Evolutionary conservation across 2,329 filamentous ascomycete genomes (phyloP).

Genomic region (Botrytis medusae): DNA sequence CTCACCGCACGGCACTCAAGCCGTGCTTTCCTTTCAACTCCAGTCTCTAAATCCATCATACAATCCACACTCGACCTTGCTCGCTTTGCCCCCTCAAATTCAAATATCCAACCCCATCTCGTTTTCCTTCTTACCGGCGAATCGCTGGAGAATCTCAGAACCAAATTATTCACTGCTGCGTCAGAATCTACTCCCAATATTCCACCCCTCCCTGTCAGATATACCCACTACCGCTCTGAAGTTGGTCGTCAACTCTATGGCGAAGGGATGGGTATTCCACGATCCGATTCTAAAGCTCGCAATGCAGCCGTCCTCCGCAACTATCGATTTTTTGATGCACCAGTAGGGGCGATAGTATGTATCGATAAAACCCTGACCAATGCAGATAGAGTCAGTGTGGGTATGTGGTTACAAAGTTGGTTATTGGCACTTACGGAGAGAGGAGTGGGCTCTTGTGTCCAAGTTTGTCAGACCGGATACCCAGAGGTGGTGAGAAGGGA

Average conservation of each 20-base stretch:
- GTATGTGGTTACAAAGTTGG: slow-evolving; percentile 18
- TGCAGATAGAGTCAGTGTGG: slow-evolving; percentile 13
- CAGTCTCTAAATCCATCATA: slow-evolving; percentile 13
- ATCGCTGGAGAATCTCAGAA: slow-evolving; percentile 1
- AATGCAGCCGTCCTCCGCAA: slow-evolving; percentile 14
- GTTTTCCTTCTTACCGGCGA: background rate
- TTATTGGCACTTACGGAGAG: slow-evolving; percentile 16
- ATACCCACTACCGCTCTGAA: slow-evolving; percentile 13
- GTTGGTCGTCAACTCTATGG: slow-evolving; percentile 14
- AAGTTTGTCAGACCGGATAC: slow-evolving; percentile 13
- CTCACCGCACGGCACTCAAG: slow-evolving; percentile 13
- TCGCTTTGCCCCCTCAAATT: slow-evolving; percentile 19
- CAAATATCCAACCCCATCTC: slow-evolving; percentile 18
- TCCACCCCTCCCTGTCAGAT: background rate
- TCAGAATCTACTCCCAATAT: slow-evolving; percentile 10
- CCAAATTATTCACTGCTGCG: background rate
- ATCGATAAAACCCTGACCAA: slow-evolving; percentile 3
- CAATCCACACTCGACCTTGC: slow-evolving; percentile 18
- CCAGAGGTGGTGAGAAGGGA: slow-evolving; percentile 4
- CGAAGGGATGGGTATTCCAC: slow-evolving; percentile 1
- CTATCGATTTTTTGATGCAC: slow-evolving; percentile 9
- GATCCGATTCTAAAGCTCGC: background rate
- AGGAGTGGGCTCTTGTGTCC: slow-evolving; percentile 8
- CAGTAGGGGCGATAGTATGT: slow-evolving; percentile 9
- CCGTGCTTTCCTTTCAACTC: slow-evolving; percentile 9